phyloP scores from a whole-genome alignment of 225 moss, liverwort and hornwort species.

The Bryoerythrophyllum caledonicum region DNA sequence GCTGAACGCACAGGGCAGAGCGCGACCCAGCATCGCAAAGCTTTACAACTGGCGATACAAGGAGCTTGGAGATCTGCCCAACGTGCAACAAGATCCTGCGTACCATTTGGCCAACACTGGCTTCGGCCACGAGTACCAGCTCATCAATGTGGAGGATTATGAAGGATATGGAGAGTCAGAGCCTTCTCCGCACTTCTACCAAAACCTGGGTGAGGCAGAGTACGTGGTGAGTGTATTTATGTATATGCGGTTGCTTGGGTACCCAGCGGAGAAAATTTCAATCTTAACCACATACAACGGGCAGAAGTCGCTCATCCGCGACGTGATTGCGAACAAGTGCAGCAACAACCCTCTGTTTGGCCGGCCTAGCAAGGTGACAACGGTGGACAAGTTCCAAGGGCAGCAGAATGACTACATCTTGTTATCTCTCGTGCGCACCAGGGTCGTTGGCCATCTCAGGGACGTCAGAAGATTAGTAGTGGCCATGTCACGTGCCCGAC shows the following conservation, averaged over 20 bases:
- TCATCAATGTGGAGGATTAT: conserved; percentile 90
- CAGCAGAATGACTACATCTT: conserved; percentile 99
- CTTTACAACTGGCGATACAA: conserved; percentile 98
- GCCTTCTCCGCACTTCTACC: conserved; percentile 92
- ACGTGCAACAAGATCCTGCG: conserved; percentile 65
- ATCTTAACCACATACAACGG: conserved; percentile 97
- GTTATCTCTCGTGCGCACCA: conserved; percentile 86
- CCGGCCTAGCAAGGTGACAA: conserved; percentile 95
- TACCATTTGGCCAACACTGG: conserved; percentile 88
- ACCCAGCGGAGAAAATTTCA: conserved; percentile 90
- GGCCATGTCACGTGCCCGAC: conserved; percentile 97
- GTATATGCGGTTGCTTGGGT: conserved; percentile 93
- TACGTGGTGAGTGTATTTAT: conserved; percentile 96
- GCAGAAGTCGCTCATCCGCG: conserved; percentile 96
- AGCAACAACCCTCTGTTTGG: conserved; percentile 91
- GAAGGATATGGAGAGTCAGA: conserved; percentile 90
- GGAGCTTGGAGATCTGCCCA: conserved; percentile 88
- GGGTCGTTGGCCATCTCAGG: conserved; percentile 92
- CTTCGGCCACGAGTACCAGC: conserved; percentile 87
- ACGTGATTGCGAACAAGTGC: conserved; percentile 87
- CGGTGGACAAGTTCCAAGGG: conserved; percentile 97
- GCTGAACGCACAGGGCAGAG: conserved; percentile 98
- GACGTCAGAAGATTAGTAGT: conserved; percentile 97
- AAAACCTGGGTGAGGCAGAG: conserved; percentile 98
- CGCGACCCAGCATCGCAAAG: conserved; percentile 89